Conservation (phyloP, 2,329 filamentous ascomycete species). For the Xylaria sp. region DNA sequence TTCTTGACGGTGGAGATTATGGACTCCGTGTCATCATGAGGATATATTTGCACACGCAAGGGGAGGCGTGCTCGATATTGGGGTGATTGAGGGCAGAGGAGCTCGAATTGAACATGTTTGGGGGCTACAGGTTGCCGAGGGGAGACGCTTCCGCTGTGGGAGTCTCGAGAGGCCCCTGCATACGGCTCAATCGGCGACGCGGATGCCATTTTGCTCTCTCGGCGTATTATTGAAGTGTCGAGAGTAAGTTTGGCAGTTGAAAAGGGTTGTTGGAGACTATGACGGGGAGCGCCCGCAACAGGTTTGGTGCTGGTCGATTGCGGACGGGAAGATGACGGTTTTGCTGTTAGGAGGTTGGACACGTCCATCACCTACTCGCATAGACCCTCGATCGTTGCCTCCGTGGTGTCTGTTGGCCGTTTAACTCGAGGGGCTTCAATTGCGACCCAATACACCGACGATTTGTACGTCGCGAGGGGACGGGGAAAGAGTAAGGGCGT, state of each 20-base stretch:
- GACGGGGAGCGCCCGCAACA: slow-evolving; percentile 47
- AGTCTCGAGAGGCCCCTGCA: slow-evolving; percentile 52
- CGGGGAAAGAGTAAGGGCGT: slow-evolving; percentile 17
- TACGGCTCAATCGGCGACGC: slow-evolving; percentile 57
- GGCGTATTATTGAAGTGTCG: slow-evolving; percentile 45
- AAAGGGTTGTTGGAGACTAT: slow-evolving; percentile 38
- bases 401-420: slow-evolving; percentile 32
- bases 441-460: slow-evolving; percentile 26
- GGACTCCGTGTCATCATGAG: slow-evolving; percentile 95
- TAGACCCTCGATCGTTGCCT: slow-evolving; percentile 29
- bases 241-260: slow-evolving; percentile 41
- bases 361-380: slow-evolving; percentile 48
- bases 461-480: slow-evolving; percentile 12
- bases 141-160: slow-evolving; percentile 58
- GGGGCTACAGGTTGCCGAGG: slow-evolving; percentile 62
- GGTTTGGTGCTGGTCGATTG: slow-evolving; percentile 40
- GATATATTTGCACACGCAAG: slow-evolving; percentile 91
- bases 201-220: slow-evolving; percentile 57
- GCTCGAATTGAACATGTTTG: slow-evolving; percentile 84
- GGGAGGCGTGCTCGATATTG: slow-evolving; percentile 79
- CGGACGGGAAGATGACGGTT: slow-evolving; percentile 40
- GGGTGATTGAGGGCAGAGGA: slow-evolving; percentile 74
- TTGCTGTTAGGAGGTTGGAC: slow-evolving; percentile 47
- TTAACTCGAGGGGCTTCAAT: slow-evolving; percentile 22
- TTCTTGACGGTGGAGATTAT: slow-evolving; percentile 99